Evolutionary conservation across 1,139 yeast species (phyloP).

Genomic region (Taphrina flavorubra): DNA sequence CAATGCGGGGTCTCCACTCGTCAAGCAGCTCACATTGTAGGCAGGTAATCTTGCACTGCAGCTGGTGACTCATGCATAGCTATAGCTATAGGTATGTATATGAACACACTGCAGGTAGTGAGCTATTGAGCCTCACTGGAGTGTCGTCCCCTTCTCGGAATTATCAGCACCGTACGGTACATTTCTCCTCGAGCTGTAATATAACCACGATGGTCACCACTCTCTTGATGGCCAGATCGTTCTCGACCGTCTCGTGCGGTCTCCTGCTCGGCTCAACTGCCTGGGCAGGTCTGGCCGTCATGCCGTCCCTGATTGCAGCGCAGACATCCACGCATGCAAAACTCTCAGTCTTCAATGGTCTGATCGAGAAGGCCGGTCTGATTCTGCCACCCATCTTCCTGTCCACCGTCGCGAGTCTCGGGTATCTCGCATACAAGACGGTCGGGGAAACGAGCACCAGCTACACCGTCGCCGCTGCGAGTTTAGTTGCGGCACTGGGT

Average conservation of each 20-base stretch:
- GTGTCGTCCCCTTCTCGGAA: too few species aligned
- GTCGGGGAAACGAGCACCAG: conserved; percentile 7
- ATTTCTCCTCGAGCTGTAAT: too few species aligned
- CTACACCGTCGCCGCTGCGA: conserved; percentile 18
- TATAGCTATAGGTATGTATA: too few species aligned
- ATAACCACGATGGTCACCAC: background rate
- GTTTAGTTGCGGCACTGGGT: background rate
- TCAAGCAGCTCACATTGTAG: too few species aligned
- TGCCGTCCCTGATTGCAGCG: conserved; percentile 35
- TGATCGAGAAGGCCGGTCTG: conserved; percentile 21
- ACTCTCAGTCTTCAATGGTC: conserved; percentile 28
- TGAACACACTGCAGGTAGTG: too few species aligned
- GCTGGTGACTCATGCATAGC: too few species aligned
- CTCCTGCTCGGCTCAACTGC: conserved; percentile 32
- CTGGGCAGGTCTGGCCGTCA: conserved; percentile 37
- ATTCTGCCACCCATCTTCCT: conserved; percentile 30
- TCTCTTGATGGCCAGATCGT: conserved; percentile 23
- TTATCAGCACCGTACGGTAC: too few species aligned
- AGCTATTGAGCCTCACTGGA: too few species aligned
- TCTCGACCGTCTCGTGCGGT: conserved; percentile 36
- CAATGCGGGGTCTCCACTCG: too few species aligned
- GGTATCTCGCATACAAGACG: conserved; percentile 8
- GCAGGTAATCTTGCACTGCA: too few species aligned
- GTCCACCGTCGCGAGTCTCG: conserved; percentile 21
- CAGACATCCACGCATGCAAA: conserved; percentile 26